Evolutionary conservation across 306 rosid genomes (phyloP).

Genomic region (Fagus crenata): DNA sequence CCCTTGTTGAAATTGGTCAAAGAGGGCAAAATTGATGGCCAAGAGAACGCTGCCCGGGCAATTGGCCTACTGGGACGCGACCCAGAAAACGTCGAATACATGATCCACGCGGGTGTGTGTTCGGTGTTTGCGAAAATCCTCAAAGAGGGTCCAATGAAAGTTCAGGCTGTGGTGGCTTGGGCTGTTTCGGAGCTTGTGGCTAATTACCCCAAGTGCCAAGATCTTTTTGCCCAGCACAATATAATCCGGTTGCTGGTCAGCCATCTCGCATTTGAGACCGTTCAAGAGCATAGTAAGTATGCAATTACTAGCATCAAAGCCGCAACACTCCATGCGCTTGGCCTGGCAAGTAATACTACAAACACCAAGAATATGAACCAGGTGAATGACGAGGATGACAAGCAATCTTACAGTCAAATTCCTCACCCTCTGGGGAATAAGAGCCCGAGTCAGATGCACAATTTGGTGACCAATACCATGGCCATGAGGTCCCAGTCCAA

Average conservation of each 20-base stretch:
- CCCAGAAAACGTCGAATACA: constrained; percentile 62
- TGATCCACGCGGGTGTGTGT: constrained; percentile 70
- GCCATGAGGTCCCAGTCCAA: constrained; percentile 47
- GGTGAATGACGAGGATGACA: constrained; percentile 32
- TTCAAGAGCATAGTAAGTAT: constrained; percentile 87
- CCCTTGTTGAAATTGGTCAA: constrained; percentile 68
- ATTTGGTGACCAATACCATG: constrained; percentile 59
- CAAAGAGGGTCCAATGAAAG: constrained; percentile 85
- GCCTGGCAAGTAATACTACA: constrained; percentile 53
- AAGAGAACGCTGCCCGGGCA: constrained; percentile 71
- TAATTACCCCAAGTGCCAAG: constrained; percentile 73
- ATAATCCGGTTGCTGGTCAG: constrained; percentile 70
- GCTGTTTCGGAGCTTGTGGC: constrained; percentile 76
- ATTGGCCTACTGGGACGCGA: constrained; percentile 75
- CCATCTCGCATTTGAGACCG: constrained; percentile 89
- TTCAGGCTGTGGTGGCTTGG: constrained; percentile 69
- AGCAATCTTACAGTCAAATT: constrained; percentile 30
- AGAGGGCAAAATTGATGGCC: constrained; percentile 74
- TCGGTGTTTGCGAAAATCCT: constrained; percentile 65
- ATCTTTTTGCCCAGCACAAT: constrained; percentile 81
- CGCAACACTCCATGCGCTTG: constrained; percentile 74
- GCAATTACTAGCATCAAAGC: constrained; percentile 56
- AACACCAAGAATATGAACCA: constrained; percentile 1
- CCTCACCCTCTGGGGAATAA: constrained; percentile 59
- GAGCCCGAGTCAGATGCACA: constrained; percentile 52